Evolutionary conservation across 371 early-diverging fungal genomes (phyloP).

Genomic region (Mortierella sp.): DNA sequence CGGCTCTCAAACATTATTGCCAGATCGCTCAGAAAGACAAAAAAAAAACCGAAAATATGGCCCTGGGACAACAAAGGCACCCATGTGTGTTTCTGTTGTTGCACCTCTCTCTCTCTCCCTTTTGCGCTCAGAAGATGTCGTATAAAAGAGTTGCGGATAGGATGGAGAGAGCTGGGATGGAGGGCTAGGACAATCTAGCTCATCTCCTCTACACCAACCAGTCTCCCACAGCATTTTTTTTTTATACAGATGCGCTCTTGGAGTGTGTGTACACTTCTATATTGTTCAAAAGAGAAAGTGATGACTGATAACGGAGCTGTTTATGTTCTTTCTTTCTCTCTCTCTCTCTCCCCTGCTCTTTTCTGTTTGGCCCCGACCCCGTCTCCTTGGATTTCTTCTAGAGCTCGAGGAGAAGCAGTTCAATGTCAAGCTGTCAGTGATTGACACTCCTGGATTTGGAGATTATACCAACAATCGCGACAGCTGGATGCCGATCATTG

Average conservation of each 20-base stretch:
- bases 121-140: neutral
- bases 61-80: no score
- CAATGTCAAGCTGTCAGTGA: slow-evolving; percentile 86
- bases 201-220: neutral
- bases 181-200: neutral
- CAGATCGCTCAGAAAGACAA: no score
- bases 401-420: slow-evolving; percentile 95
- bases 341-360: neutral
- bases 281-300: no score
- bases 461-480: slow-evolving; percentile 87
- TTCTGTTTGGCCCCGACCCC: neutral
- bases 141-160: no score
- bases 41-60: no score
- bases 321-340: neutral
- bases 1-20: no score
- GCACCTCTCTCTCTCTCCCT: neutral
- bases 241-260: no score
- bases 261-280: no score
- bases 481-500: slow-evolving; percentile 93
- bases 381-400: slow-evolving; percentile 31
- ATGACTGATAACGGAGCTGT: no score
- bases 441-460: slow-evolving; percentile 90
- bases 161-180: no score
- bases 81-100: no score
- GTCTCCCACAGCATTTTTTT: no score